Evolutionary conservation across 768 basidiomycete species (phyloP).

Genomic region (Lactifluus pinguis): DNA sequence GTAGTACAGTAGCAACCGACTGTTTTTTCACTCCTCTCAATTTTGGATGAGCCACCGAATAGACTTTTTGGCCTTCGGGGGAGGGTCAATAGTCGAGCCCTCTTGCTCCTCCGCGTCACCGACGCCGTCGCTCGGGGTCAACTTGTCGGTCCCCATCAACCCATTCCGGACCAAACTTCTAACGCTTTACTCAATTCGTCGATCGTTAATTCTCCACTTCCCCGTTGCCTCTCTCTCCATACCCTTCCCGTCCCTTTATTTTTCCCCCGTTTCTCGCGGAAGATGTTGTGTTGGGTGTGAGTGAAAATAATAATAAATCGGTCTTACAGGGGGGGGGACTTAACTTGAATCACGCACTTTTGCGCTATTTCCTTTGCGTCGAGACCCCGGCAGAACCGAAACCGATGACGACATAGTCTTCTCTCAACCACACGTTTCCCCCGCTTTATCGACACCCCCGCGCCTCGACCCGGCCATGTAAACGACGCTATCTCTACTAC

Average conservation of each 20-base stretch:
- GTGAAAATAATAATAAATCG: not conserved
- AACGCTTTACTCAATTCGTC: conserved; percentile 8
- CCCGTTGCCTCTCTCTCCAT: not conserved
- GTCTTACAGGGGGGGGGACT: not conserved
- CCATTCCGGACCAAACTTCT: conserved; percentile 4
- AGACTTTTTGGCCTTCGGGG: conserved; percentile 13
- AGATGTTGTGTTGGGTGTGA: not conserved
- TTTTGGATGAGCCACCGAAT: conserved; percentile 13
- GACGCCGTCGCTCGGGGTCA: not conserved
- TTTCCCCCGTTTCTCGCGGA: not conserved
- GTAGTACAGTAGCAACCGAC: not conserved
- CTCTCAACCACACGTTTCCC: not conserved
- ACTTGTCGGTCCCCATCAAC: not conserved
- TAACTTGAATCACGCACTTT: not conserved
- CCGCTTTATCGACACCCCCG: conserved; percentile 18
- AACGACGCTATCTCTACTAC: not conserved
- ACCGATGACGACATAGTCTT: conserved; percentile 10
- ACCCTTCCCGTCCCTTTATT: not conserved
- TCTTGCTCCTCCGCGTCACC: not conserved
- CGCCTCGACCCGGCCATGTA: conserved; percentile 10
- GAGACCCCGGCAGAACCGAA: not conserved
- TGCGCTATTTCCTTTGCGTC: not conserved
- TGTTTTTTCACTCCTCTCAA: not conserved
- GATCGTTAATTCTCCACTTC: not conserved
- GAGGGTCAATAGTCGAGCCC: not conserved